Evolutionary conservation across 495 filamentous ascomycete genomes (phyloP), one percentile per base, ranked within the genome.

Genomic region (Aspergillus nanangensis): DNA sequence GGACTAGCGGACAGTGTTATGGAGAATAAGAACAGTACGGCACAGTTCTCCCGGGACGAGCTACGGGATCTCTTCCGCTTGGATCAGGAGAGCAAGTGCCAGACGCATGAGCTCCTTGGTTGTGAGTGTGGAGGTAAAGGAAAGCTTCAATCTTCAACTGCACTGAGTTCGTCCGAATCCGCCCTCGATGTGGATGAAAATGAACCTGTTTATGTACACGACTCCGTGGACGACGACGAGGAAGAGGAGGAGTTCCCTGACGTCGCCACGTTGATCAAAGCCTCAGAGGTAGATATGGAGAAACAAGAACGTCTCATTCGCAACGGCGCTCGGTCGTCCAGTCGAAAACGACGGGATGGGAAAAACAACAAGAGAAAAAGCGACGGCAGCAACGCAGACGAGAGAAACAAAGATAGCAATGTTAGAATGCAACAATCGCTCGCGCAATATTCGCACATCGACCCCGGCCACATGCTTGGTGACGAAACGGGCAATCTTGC

Each of bases 101-200:
- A 84, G 57, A 91, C 86, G 8, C 87, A 90, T 65, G 83, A 87
- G 38, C 65, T 90, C 1, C 57, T 90, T 14, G 79, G 72, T 0
- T 92, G 87, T 65, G 50, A 57, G 3, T 90, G 87, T 51, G 77
- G 69, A n/a, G 85, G 87, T 0, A 66, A 47, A 27, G 82, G 82
- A 3, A 51, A 66, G 19, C 51, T 24, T n/a, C n/a, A n/a, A n/a
- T n/a, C n/a, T n/a, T n/a, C n/a, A n/a, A n/a, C n/a, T n/a, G n/a
- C n/a, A n/a, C n/a, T n/a, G n/a, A n/a, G n/a, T n/a, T n/a, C n/a
- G n/a, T n/a, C n/a, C n/a, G n/a, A n/a, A n/a, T n/a, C n/a, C n/a
- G n/a, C n/a, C n/a, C n/a, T n/a, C n/a, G n/a, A n/a, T n/a, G n/a
- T n/a, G n/a, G n/a, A n/a, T n/a, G n/a, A n/a, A n/a, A n/a, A n/a